phyloP scores from a whole-genome alignment of 1,284 basidiomycete species.

The Irpex sp. region DNA sequence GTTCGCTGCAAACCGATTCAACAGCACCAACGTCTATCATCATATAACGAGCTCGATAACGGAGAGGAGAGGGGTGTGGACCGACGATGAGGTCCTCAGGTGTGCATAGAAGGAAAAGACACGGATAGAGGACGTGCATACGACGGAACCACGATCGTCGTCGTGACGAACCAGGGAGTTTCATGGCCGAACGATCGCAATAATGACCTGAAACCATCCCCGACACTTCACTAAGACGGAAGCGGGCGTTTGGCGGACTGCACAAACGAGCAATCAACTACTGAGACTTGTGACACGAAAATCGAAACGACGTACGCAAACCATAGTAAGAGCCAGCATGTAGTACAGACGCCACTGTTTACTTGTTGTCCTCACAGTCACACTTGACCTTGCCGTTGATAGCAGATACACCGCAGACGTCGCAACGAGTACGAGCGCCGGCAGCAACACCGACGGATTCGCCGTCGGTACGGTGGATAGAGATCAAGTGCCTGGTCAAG shows the following conservation, averaged over 20 bases:
- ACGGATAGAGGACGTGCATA: not conserved
- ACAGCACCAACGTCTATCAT: not conserved
- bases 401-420: conserved; percentile 67
- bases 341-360: conserved; percentile 21
- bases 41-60: not conserved
- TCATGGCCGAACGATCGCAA: conserved; percentile 11
- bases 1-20: not conserved
- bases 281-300: not conserved
- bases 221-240: conserved; percentile 27
- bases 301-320: conserved; percentile 26
- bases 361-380: conserved; percentile 68
- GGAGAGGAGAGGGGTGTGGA: conserved; percentile 1
- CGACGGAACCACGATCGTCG: conserved; percentile 21
- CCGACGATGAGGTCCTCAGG: conserved; percentile 3
- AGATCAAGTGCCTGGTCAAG: conserved; percentile 79
- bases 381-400: conserved; percentile 57
- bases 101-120: not conserved
- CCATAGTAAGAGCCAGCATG: conserved; percentile 13
- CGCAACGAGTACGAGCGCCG: conserved; percentile 65
- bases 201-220: conserved; percentile 15
- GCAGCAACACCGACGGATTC: conserved; percentile 58
- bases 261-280: not conserved
- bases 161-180: conserved; percentile 21
- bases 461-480: conserved; percentile 76
- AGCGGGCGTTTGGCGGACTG: conserved; percentile 29